Evolutionary conservation across 2,329 filamentous ascomycete genomes (phyloP).

Genomic region (Xylariaceae sp.): DNA sequence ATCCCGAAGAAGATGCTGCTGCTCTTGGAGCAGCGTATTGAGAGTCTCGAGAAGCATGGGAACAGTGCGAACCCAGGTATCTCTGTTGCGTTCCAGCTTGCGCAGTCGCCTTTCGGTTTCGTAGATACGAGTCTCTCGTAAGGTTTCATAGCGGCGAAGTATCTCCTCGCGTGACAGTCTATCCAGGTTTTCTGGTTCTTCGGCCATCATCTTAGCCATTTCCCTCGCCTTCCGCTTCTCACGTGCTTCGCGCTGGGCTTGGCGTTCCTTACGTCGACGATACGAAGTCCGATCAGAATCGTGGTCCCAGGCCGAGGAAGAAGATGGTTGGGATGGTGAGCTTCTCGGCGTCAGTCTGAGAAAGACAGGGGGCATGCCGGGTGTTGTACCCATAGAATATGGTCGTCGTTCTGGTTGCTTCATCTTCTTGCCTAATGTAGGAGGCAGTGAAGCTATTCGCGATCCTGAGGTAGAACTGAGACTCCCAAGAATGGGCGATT

Average conservation of each 20-base stretch:
- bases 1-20: constrained; percentile 29
- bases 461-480: neutral
- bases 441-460: neutral
- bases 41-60: constrained; percentile 44
- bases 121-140: constrained; percentile 39
- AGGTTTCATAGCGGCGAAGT: constrained; percentile 36
- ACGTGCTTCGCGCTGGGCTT: constrained; percentile 14
- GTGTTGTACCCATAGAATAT: constrained; percentile 6
- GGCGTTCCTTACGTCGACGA: constrained; percentile 14
- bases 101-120: constrained; percentile 47
- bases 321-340: constrained; percentile 11
- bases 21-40: constrained; percentile 29
- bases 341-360: constrained; percentile 6
- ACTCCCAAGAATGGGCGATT: neutral
- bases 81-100: constrained; percentile 44
- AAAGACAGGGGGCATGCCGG: constrained; percentile 5
- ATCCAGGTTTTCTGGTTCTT: constrained; percentile 24
- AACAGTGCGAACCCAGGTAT: constrained; percentile 42
- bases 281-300: constrained; percentile 8
- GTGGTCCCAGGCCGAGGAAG: constrained; percentile 6
- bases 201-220: constrained; percentile 21
- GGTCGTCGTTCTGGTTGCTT: constrained; percentile 14
- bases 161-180: constrained; percentile 29
- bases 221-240: constrained; percentile 22
- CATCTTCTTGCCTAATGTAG: constrained; percentile 1